A percentile compares a stretch with the other conserved stretches of the same genome.
phyloP scores from a whole-genome alignment of 495 filamentous ascomycete species.

The Neurospora sp. region DNA sequence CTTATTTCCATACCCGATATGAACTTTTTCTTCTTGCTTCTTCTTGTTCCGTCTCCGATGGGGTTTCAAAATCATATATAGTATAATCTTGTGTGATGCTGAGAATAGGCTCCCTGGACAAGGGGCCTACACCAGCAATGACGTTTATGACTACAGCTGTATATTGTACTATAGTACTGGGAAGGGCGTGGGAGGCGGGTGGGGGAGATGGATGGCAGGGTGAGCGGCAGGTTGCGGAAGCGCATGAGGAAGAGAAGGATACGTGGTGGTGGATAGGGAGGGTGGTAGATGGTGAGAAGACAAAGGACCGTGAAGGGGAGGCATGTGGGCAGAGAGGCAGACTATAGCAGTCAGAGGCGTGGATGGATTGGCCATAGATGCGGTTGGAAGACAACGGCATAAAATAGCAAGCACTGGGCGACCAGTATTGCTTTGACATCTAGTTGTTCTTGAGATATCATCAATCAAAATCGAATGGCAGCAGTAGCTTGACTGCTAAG shows the following conservation, averaged over 20 bases:
- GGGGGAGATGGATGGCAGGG: neutral
- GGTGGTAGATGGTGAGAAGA: neutral
- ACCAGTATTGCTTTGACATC: neutral
- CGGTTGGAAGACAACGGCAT: neutral
- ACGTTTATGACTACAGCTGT: neutral
- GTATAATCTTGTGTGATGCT: neutral
- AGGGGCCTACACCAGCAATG: neutral
- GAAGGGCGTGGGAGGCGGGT: neutral
- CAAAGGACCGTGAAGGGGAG: neutral
- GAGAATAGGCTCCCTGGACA: neutral
- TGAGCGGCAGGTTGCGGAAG: neutral
- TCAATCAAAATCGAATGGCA: neutral
- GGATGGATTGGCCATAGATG: neutral
- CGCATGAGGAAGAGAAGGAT: neutral
- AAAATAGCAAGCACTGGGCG: neutral
- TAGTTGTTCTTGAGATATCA: neutral
- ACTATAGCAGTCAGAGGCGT: neutral
- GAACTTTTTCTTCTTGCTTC: neutral
- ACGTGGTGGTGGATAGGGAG: neutral
- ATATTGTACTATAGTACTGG: neutral
- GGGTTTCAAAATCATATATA: neutral
- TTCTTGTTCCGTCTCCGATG: neutral
- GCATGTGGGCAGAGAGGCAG: neutral
- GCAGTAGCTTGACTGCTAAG: neutral
- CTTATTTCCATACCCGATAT: neutral